phyloP scores from a whole-genome alignment of 129 eudicot genomes.

The Tanacetum coccineum region DNA sequence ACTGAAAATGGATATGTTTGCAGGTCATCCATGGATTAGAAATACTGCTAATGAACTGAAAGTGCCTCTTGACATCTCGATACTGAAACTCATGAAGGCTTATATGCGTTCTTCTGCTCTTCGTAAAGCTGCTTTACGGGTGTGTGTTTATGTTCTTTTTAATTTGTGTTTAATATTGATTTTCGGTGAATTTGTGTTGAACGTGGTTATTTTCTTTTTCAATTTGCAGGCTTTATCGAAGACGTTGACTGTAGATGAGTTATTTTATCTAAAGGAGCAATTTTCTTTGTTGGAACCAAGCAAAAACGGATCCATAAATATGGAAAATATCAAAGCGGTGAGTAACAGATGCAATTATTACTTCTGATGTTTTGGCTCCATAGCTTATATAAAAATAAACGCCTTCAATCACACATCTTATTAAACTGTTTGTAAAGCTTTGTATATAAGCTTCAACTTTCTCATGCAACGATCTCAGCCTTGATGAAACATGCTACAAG shows the following conservation, averaged over 20 bases:
- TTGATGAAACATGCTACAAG: slow-evolving; percentile 82
- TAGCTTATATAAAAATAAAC: background rate
- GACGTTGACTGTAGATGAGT: slow-evolving; percentile 80
- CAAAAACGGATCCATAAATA: slow-evolving; percentile 74
- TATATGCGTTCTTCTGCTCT: slow-evolving; percentile 94
- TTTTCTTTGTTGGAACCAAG: slow-evolving; percentile 70
- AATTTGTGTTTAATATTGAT: background rate
- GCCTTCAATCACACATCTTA: background rate
- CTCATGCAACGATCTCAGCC: slow-evolving; percentile 38
- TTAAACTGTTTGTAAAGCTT: slow-evolving; percentile 2
- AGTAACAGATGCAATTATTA: slow-evolving; percentile 19
- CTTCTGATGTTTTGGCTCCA: slow-evolving; percentile 1
- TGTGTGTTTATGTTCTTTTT: slow-evolving; percentile 22
- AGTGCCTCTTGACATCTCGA: slow-evolving; percentile 71
- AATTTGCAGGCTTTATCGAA: slow-evolving; percentile 80
- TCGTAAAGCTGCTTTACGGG: slow-evolving; percentile 87
- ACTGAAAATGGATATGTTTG: slow-evolving; percentile 11
- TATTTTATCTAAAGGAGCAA: slow-evolving; percentile 71
- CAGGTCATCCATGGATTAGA: slow-evolving; percentile 94
- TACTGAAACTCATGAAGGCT: slow-evolving; percentile 70
- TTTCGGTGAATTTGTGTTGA: background rate
- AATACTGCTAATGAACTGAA: slow-evolving; percentile 43
- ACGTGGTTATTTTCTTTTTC: background rate
- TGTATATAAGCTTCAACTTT: background rate
- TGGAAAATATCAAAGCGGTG: slow-evolving; percentile 83